phyloP scores from a whole-genome alignment of 495 filamentous ascomycete species.

The Neurospora sublineolata region DNA sequence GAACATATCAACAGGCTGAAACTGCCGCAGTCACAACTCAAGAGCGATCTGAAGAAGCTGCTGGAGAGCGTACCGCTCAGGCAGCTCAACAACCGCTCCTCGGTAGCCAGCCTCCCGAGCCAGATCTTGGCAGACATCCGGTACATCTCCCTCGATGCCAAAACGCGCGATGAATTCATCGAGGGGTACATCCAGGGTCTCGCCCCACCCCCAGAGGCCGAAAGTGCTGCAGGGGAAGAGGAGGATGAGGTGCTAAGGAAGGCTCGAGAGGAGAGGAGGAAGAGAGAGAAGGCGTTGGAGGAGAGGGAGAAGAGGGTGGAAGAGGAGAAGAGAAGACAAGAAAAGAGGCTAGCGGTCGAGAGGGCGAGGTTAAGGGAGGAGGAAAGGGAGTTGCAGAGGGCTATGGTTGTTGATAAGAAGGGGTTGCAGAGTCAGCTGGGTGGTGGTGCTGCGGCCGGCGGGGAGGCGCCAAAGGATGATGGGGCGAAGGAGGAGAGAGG shows the following conservation, averaged over 20 bases:
- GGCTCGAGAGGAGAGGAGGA: slow-evolving; percentile 51
- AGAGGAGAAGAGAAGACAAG: slow-evolving; percentile 60
- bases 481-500: not conserved
- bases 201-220: slow-evolving; percentile 47
- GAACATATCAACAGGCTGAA: slow-evolving; percentile 75
- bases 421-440: slow-evolving; percentile 55
- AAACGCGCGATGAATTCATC: slow-evolving; percentile 60
- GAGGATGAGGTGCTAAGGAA: slow-evolving; percentile 51
- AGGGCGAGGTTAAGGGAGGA: slow-evolving; percentile 61
- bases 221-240: slow-evolving; percentile 25
- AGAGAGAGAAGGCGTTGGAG: slow-evolving; percentile 62
- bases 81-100: slow-evolving; percentile 54
- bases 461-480: not conserved
- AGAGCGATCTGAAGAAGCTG: slow-evolving; percentile 66
- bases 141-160: slow-evolving; percentile 65
- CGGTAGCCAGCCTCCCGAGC: slow-evolving; percentile 49
- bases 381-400: slow-evolving; percentile 65
- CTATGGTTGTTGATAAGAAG: slow-evolving; percentile 64
- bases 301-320: slow-evolving; percentile 63
- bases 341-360: slow-evolving; percentile 52
- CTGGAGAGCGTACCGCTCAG: slow-evolving; percentile 57
- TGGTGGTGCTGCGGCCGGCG: not conserved
- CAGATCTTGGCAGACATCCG: slow-evolving; percentile 62
- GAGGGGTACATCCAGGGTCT: slow-evolving; percentile 66
- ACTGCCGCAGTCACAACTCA: slow-evolving; percentile 58